Percentiles rank a stretch among this genome's conserved stretches.
These are phyloP conservation scores for Stipa capillata DNA, from an alignment of 176 grass and related monocot genomes.

Conservation along the genomic window DNA sequence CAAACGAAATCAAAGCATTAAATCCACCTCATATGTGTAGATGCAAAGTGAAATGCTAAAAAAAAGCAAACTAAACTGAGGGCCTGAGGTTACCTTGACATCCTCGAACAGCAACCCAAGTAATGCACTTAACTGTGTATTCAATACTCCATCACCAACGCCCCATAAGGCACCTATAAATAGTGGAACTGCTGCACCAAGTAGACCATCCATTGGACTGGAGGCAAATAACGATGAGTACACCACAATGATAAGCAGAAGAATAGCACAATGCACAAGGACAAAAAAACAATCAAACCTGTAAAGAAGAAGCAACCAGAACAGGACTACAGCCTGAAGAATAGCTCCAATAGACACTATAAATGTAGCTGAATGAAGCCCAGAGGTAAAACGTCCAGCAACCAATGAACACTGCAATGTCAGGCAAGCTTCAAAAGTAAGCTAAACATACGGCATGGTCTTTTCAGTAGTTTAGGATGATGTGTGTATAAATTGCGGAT, in stretches of 20 bases:
- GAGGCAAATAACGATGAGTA: not conserved
- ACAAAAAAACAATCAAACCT: slow-evolving; percentile 33
- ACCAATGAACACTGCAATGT: too few species aligned
- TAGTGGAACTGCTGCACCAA: slow-evolving; percentile 47
- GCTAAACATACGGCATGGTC: not conserved
- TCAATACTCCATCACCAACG: slow-evolving; percentile 73
- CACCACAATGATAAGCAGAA: not conserved
- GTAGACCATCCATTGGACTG: slow-evolving; percentile 48
- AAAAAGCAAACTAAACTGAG: not conserved
- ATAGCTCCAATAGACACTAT: slow-evolving; percentile 55
- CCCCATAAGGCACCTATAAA: slow-evolving; percentile 73
- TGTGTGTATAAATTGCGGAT: not conserved
- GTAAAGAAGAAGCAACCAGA: slow-evolving; percentile 77
- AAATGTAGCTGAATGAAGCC: too few species aligned
- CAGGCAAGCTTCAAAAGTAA: slow-evolving; percentile 4
- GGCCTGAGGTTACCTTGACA: slow-evolving; percentile 55
- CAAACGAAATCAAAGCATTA: not conserved
- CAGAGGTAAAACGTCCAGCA: too few species aligned
- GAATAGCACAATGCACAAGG: not conserved
- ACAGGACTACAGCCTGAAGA: slow-evolving; percentile 73
- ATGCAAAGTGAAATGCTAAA: not conserved
- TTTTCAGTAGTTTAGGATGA: too few species aligned
- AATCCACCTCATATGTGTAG: not conserved
- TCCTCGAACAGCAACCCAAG: slow-evolving; percentile 68
- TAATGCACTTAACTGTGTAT: slow-evolving; percentile 72